Conservation (phyloP, 164 flowering plant species). For the Kalanchoe fedtschenkoi region DNA sequence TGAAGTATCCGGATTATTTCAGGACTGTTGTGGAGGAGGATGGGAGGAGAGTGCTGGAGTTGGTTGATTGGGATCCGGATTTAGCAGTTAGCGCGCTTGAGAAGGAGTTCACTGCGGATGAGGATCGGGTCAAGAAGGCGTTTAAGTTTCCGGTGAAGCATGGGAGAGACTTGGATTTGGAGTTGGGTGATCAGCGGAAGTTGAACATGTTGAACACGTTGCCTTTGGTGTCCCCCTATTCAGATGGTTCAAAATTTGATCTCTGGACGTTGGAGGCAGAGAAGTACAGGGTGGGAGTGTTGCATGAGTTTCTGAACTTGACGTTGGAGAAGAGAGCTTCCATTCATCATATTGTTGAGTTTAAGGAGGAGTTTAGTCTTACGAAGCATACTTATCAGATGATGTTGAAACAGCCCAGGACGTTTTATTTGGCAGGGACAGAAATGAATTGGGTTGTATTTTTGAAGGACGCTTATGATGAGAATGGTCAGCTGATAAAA, state of each 20-base stretch:
- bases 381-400: slow-evolving; percentile 82
- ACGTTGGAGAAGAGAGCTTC: slow-evolving; percentile 88
- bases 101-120: slow-evolving; percentile 61
- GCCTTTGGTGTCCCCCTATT: slow-evolving; percentile 87
- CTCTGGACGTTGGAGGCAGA: slow-evolving; percentile 75
- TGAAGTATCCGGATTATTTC: slow-evolving; percentile 59
- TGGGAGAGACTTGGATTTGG: slow-evolving; percentile 60
- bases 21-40: slow-evolving; percentile 44
- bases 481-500: slow-evolving; percentile 43
- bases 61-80: slow-evolving; percentile 67
- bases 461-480: slow-evolving; percentile 61
- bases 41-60: slow-evolving; percentile 60
- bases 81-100: slow-evolving; percentile 75
- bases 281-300: slow-evolving; percentile 70
- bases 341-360: slow-evolving; percentile 80
- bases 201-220: slow-evolving; percentile 60
- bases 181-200: slow-evolving; percentile 48
- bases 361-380: slow-evolving; percentile 81
- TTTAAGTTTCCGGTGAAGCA: slow-evolving; percentile 56
- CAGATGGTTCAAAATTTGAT: slow-evolving; percentile 62
- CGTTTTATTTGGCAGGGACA: slow-evolving; percentile 78
- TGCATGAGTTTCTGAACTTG: slow-evolving; percentile 84
- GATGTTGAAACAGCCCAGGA: slow-evolving; percentile 61
- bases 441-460: slow-evolving; percentile 96
- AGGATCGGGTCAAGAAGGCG: slow-evolving; percentile 59